Conservation (phyloP, 805 yeast species). For the Saccharomycopsis sp. region DNA sequence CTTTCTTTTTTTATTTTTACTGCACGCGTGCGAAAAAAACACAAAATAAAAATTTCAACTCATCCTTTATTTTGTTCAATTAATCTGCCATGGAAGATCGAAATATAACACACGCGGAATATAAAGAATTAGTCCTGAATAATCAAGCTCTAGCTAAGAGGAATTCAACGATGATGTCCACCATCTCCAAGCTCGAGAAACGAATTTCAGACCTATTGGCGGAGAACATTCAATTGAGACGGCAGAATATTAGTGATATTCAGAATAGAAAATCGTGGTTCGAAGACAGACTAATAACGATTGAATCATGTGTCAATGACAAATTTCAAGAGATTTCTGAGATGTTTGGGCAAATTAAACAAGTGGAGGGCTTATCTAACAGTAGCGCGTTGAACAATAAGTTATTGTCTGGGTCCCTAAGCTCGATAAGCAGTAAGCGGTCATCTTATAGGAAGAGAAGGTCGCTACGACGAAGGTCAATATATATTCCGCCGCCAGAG, state of each 20-base stretch:
- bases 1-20: not conserved
- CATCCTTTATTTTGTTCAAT: not conserved
- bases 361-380: slow-evolving; percentile 33
- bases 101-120: slow-evolving; percentile 21
- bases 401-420: too few relatives aligned
- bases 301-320: slow-evolving; percentile 36
- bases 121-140: slow-evolving; percentile 29
- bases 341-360: slow-evolving; percentile 35
- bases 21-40: not conserved
- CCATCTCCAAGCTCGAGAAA: slow-evolving; percentile 46
- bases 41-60: not conserved
- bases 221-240: slow-evolving; percentile 41
- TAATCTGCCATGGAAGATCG: not conserved
- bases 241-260: slow-evolving; percentile 29
- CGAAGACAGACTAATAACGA: slow-evolving; percentile 31
- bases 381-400: too few relatives aligned
- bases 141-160: slow-evolving; percentile 55
- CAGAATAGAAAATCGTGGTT: slow-evolving; percentile 29
- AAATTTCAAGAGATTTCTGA: slow-evolving; percentile 41
- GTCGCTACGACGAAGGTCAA: slow-evolving; percentile 18
- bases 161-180: slow-evolving; percentile 46
- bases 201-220: slow-evolving; percentile 42
- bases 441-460: slow-evolving; percentile 3
- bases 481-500: too few relatives aligned
- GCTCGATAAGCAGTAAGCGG: not conserved